Evolutionary conservation across 306 rosid genomes (phyloP).

Genomic region (cucumber (Cucumis sativus)): Cucumber_9930_V3 NC_026657.2:8988001-8988500

Average conservation of each 20-base stretch:
- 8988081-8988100: conserved; percentile 14
- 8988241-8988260: not conserved
- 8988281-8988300: not conserved
- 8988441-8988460: too few species aligned
- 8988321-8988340: too few species aligned
- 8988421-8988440: too few species aligned
- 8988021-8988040: conserved; percentile 13
- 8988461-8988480: too few species aligned
- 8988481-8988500: too few species aligned
- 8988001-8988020: not conserved
- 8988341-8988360: too few species aligned
- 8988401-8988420: too few species aligned
- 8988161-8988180: conserved; percentile 15
- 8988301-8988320: not conserved
- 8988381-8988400: too few species aligned
- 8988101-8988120: conserved; percentile 10
- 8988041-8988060: conserved; percentile 13
- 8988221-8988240: conserved; percentile 24
- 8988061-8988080: conserved; percentile 19
- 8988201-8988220: conserved; percentile 26
- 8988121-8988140: conserved; percentile 9
- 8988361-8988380: too few species aligned
- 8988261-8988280: not conserved
- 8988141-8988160: conserved; percentile 17
- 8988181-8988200: conserved; percentile 30